These are phyloP conservation scores for Phytophthora sansomeana DNA, from an alignment of 352 stramenopile species.

Conservation along the genomic window DNA sequence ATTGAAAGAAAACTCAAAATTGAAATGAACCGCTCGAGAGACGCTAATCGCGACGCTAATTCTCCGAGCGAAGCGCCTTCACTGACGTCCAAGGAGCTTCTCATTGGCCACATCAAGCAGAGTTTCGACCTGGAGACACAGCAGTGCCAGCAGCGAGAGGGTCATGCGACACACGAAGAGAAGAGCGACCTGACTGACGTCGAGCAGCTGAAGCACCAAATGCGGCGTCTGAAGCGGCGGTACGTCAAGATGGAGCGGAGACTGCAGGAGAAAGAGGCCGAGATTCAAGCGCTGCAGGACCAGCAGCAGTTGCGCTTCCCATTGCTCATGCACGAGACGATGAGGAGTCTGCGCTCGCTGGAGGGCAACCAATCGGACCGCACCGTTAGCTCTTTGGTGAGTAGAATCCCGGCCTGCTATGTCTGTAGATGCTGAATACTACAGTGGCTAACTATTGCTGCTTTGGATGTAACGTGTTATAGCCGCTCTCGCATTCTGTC, in stretches of 20 bases:
- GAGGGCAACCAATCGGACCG: slow-evolving; percentile 44
- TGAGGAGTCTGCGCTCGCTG: slow-evolving; percentile 58
- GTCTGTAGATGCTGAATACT: neutral
- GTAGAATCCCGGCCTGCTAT: slow-evolving; percentile 1
- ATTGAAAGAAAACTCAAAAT: no score
- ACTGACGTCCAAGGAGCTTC: slow-evolving; percentile 32
- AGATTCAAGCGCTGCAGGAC: slow-evolving; percentile 59
- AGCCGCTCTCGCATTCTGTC: slow-evolving; percentile 53
- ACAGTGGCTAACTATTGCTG: neutral
- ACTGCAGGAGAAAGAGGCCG: slow-evolving; percentile 64
- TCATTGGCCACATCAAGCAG: slow-evolving; percentile 62
- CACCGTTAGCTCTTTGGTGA: slow-evolving; percentile 21
- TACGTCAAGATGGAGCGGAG: slow-evolving; percentile 67
- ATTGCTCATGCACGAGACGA: slow-evolving; percentile 69
- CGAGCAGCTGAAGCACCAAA: slow-evolving; percentile 49
- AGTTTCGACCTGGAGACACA: slow-evolving; percentile 71
- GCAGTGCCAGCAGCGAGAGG: slow-evolving; percentile 48
- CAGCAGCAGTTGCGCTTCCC: slow-evolving; percentile 61
- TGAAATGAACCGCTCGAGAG: no score
- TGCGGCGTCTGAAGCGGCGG: slow-evolving; percentile 57
- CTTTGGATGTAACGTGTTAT: neutral
- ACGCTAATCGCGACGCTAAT: no score
- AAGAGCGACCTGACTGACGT: slow-evolving; percentile 44
- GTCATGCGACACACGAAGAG: slow-evolving; percentile 28
- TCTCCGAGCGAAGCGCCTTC: neutral